Percentiles rank a stretch among this genome's conserved stretches.
Evolutionary conservation across 169 alveolate species (phyloP).

Genomic region (Eimeria necatrix): DNA sequence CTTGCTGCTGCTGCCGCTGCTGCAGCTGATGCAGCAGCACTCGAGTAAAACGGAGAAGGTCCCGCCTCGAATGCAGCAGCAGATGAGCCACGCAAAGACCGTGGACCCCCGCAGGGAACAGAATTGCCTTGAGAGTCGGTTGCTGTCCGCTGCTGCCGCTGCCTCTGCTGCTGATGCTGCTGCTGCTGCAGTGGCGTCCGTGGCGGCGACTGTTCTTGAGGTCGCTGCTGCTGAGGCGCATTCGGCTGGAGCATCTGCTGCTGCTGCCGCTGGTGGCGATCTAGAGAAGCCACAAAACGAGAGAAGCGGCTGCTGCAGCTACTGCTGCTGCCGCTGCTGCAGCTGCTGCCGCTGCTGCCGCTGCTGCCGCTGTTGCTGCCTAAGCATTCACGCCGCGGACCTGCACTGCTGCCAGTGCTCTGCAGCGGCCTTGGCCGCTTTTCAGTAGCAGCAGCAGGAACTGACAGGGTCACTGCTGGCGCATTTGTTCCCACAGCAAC

Average conservation of each 20-base stretch:
- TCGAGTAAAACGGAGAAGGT: background rate
- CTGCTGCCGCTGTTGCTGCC: constrained; percentile 24
- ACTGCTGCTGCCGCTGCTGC: constrained; percentile 10
- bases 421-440: background rate
- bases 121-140: background rate
- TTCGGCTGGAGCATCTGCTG: background rate
- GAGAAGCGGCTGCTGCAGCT: constrained; percentile 6
- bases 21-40: background rate
- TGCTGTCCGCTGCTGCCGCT: background rate
- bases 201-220: background rate
- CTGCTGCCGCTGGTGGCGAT: constrained; percentile 21
- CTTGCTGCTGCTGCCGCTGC: constrained; percentile 10
- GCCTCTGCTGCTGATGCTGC: constrained; percentile 30
- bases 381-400: background rate
- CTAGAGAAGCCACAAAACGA: background rate
- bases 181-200: background rate
- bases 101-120: background rate
- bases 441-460: constrained; percentile 17
- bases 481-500: background rate
- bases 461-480: background rate
- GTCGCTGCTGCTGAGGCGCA: background rate
- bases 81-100: background rate
- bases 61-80: constrained; percentile 6
- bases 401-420: background rate
- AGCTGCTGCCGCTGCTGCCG: constrained; percentile 16